A percentile compares a stretch with the other conserved stretches of the same genome.
Evolutionary conservation across 371 early-diverging fungal genomes (phyloP).

Genomic region (Mortierella sp.): DNA sequence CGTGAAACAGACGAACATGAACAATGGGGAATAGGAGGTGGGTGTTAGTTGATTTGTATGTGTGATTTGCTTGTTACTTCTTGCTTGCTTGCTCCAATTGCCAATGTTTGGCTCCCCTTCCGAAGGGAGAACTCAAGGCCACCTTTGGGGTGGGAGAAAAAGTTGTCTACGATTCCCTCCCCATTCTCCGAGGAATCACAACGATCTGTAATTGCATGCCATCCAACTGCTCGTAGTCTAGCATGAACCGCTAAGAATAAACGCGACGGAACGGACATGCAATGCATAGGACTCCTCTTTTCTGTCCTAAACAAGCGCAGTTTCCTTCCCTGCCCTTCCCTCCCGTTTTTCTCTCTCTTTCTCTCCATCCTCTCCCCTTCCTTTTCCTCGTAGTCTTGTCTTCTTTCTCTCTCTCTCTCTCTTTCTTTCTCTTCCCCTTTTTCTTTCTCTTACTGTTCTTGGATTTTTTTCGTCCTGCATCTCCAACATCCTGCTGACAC

Average conservation of each 20-base stretch:
- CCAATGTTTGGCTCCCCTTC: not conserved
- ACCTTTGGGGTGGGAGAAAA: not conserved
- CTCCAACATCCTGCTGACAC: conserved; percentile 19
- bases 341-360: not conserved
- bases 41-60: not conserved
- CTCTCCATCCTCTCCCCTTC: not conserved
- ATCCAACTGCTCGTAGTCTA: not conserved
- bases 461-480: conserved; percentile 14
- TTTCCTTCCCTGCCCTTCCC: not conserved
- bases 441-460: not conserved
- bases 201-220: not conserved
- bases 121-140: not conserved
- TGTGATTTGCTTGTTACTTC: not conserved
- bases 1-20: not conserved
- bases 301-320: not conserved
- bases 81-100: not conserved
- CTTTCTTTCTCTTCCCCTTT: not conserved
- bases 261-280: not conserved
- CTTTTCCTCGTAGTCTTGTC: not conserved
- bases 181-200: not conserved
- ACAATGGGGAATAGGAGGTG: not conserved
- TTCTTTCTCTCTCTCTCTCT: not conserved
- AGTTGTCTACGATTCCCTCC: not conserved
- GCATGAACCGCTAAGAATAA: not conserved
- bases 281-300: not conserved